These are phyloP conservation scores for Artemisia tridentata DNA, from an alignment of 129 eudicot species.

Conservation along the genomic window DNA sequence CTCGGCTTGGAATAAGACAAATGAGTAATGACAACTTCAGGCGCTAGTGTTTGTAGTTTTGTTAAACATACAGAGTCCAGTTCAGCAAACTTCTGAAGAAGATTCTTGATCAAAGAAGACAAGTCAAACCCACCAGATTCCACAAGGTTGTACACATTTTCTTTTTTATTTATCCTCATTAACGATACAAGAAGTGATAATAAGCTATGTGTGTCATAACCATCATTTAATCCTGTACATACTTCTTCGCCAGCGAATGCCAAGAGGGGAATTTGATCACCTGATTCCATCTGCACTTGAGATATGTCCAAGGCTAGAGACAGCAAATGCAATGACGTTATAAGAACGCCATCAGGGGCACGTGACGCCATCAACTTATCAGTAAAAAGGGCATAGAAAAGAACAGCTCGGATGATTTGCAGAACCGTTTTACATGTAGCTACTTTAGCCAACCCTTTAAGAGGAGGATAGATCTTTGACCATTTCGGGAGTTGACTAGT, in stretches of 20 bases:
- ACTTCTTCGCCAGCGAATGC: constrained; percentile 78
- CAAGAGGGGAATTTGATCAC: constrained; percentile 60
- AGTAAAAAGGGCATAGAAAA: constrained; percentile 64
- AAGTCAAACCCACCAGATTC: constrained; percentile 71
- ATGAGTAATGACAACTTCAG: constrained; percentile 60
- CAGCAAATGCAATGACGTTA: constrained; percentile 76
- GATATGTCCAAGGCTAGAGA: constrained; percentile 74
- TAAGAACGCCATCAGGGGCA: constrained; percentile 81
- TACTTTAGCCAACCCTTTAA: constrained; percentile 61
- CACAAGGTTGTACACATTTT: constrained; percentile 36
- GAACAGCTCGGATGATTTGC: constrained; percentile 77
- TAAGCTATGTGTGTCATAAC: constrained; percentile 64
- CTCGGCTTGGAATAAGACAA: constrained; percentile 34
- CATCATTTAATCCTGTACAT: constrained; percentile 31
- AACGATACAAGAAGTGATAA: constrained; percentile 83
- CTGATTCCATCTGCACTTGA: constrained; percentile 48
- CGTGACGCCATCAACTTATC: constrained; percentile 65
- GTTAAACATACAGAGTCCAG: constrained; percentile 64
- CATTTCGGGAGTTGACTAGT: constrained; percentile 87
- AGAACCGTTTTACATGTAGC: constrained; percentile 81
- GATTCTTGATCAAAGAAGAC: constrained; percentile 55
- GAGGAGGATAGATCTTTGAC: constrained; percentile 77
- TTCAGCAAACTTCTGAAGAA: constrained; percentile 82
- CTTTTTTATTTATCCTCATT: constrained; percentile 73
- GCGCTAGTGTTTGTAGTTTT: constrained; percentile 59